phyloP scores from a whole-genome alignment of 768 basidiomycete species.

The Phlegmacium glaucopus region DNA sequence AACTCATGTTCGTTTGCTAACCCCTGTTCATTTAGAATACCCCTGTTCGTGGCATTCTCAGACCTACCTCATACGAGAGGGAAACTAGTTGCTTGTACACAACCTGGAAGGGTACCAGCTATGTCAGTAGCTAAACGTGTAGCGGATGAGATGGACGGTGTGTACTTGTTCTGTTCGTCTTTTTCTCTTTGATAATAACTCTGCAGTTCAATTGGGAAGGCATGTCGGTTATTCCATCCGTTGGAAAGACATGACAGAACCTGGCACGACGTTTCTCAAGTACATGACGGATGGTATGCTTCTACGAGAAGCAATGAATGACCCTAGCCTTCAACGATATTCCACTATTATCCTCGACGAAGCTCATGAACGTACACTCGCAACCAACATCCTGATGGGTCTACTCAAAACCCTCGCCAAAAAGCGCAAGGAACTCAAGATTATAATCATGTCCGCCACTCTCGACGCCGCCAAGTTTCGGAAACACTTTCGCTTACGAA shows the following conservation, averaged over 20 bases:
- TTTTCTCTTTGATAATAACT: neutral
- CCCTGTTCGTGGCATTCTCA: conserved; percentile 92
- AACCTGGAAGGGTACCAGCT: conserved; percentile 93
- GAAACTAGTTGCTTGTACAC: conserved; percentile 94
- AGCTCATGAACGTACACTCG: conserved; percentile 96
- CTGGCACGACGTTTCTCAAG: conserved; percentile 90
- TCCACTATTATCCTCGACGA: conserved; percentile 99
- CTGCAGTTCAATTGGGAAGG: conserved; percentile 81
- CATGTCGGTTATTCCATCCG: conserved; percentile 98
- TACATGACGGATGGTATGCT: conserved; percentile 99
- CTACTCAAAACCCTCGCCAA: conserved; percentile 83
- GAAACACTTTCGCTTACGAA: conserved; percentile 74
- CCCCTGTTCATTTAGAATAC: conserved; percentile 57
- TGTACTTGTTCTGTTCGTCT: conserved; percentile 24
- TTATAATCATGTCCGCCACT: conserved; percentile 98
- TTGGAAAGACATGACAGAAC: conserved; percentile 94
- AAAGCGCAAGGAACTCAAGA: conserved; percentile 84
- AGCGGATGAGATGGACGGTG: conserved; percentile 98
- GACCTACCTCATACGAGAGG: conserved; percentile 89
- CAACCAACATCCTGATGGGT: conserved; percentile 98
- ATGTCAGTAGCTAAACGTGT: conserved; percentile 99
- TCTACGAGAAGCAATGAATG: conserved; percentile 96
- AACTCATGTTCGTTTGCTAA: neutral
- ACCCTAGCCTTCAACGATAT: conserved; percentile 83
- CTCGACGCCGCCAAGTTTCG: conserved; percentile 98